Evolutionary conservation across 108 stramenopile species (phyloP).

Genomic region (Stephanodiscus minutulus): DNA sequence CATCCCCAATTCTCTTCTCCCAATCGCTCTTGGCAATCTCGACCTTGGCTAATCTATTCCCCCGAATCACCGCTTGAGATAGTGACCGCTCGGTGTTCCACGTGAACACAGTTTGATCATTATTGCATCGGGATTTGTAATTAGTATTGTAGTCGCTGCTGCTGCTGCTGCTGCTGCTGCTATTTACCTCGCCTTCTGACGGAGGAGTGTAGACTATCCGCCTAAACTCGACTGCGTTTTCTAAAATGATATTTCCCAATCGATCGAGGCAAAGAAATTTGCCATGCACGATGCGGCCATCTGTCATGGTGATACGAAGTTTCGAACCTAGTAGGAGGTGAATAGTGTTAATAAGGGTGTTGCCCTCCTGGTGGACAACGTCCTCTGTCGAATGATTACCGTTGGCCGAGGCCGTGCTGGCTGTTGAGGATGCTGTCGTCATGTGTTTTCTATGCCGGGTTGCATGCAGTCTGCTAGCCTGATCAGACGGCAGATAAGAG

Average conservation of each 20-base stretch:
- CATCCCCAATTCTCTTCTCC: constrained; percentile 16
- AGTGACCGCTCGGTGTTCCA: constrained; percentile 43
- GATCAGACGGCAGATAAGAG: no score
- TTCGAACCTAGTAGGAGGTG: constrained; percentile 34
- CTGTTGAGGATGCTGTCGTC: no score
- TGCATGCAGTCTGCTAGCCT: no score
- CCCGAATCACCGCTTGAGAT: constrained; percentile 41
- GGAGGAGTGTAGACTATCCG: constrained; percentile 13
- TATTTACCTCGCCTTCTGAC: constrained; percentile 5
- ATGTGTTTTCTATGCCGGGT: no score
- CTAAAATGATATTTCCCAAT: constrained; percentile 40
- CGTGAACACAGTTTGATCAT: not conserved
- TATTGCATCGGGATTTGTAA: not conserved
- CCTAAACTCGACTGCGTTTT: constrained; percentile 33
- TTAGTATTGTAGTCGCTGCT: not conserved
- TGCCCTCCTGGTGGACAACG: no score
- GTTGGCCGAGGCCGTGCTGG: constrained; percentile 1
- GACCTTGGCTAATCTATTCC: constrained; percentile 38
- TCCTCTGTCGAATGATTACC: not conserved
- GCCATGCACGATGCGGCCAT: constrained; percentile 39
- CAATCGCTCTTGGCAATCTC: constrained; percentile 36
- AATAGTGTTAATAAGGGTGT: no score
- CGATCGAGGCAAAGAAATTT: constrained; percentile 43
- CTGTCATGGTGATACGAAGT: constrained; percentile 37
- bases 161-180: not conserved